phyloP scores from a whole-genome alignment of 2,329 filamentous ascomycete species.

The Aurifilum marmelostoma region DNA sequence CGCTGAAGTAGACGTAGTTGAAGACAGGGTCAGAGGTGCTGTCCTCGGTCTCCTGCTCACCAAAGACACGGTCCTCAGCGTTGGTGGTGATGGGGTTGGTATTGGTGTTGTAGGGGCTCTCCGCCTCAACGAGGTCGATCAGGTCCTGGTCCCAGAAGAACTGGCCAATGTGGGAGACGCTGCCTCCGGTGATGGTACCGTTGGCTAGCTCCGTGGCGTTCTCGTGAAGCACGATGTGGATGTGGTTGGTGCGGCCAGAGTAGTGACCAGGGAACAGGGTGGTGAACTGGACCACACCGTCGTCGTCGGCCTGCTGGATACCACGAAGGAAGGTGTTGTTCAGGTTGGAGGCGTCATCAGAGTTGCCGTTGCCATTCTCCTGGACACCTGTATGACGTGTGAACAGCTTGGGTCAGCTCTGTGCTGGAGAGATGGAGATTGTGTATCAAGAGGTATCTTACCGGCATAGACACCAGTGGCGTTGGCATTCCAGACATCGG shows the following conservation, averaged over 20 bases:
- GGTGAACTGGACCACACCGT: constrained; percentile 47
- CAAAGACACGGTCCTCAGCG: constrained; percentile 45
- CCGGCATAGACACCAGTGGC: constrained; percentile 47
- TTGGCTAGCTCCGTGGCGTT: constrained; percentile 46
- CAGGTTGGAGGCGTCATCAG: constrained; percentile 36
- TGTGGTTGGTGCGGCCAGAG: constrained; percentile 43
- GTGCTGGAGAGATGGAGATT: too few relatives aligned
- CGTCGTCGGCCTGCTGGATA: constrained; percentile 44
- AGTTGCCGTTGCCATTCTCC: constrained; percentile 36
- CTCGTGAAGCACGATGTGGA: constrained; percentile 39
- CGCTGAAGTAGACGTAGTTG: constrained; percentile 58
- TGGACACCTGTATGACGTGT: constrained; percentile 31
- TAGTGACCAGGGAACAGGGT: constrained; percentile 52
- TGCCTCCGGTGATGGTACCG: constrained; percentile 47
- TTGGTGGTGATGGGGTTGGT: constrained; percentile 48
- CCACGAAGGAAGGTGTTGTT: constrained; percentile 49
- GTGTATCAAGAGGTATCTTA: background rate
- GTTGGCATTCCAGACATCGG: constrained; percentile 38
- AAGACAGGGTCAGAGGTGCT: constrained; percentile 49
- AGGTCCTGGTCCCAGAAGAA: constrained; percentile 23
- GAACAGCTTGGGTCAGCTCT: background rate
- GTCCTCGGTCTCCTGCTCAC: constrained; percentile 41
- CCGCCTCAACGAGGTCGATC: constrained; percentile 11
- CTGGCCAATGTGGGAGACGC: constrained; percentile 19
- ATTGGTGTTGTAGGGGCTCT: constrained; percentile 38